Percentiles rank a stretch among this genome's conserved stretches.
Evolutionary conservation across 805 yeast species (phyloP).

Genomic region (Kodamaea laetipori): DNA sequence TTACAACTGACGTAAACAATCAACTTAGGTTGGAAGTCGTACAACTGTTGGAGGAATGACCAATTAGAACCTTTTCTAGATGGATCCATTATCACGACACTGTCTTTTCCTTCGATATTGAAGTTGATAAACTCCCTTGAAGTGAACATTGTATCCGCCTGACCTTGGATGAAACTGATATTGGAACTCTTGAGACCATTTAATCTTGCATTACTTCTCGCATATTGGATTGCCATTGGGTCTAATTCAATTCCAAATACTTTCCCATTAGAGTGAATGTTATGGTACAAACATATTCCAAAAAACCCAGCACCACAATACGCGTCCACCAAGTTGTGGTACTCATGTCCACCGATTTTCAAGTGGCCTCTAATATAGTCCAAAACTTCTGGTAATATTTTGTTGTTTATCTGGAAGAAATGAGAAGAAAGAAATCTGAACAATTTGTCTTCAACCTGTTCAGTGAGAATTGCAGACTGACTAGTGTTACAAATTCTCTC

Average conservation of each 20-base stretch:
- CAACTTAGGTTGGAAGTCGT: conserved; percentile 38
- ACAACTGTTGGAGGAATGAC: conserved; percentile 37
- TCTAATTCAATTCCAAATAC: conserved; percentile 47
- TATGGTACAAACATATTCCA: conserved; percentile 38
- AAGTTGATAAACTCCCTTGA: conserved; percentile 25
- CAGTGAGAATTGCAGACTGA: conserved; percentile 33
- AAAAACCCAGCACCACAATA: conserved; percentile 52
- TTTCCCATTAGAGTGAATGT: conserved; percentile 32
- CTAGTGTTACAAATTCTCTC: conserved; percentile 28
- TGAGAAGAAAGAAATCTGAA: conserved; percentile 43
- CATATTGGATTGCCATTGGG: conserved; percentile 33
- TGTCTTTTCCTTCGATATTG: conserved; percentile 32
- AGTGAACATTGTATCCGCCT: conserved; percentile 39
- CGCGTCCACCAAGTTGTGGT: conserved; percentile 40
- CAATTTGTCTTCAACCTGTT: conserved; percentile 34
- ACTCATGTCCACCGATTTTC: conserved; percentile 10
- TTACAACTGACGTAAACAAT: conserved; percentile 48
- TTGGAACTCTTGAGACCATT: conserved; percentile 37
- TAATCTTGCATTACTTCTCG: conserved; percentile 40
- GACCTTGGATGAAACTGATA: conserved; percentile 38
- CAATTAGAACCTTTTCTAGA: conserved; percentile 45
- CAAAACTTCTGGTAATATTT: conserved; percentile 37
- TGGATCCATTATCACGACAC: conserved; percentile 47
- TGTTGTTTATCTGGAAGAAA: conserved; percentile 44
- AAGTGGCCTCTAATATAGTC: conserved; percentile 32